Evolutionary conservation across 2,329 filamentous ascomycete species (phyloP).

Genomic region (Epichloe baconii): DNA sequence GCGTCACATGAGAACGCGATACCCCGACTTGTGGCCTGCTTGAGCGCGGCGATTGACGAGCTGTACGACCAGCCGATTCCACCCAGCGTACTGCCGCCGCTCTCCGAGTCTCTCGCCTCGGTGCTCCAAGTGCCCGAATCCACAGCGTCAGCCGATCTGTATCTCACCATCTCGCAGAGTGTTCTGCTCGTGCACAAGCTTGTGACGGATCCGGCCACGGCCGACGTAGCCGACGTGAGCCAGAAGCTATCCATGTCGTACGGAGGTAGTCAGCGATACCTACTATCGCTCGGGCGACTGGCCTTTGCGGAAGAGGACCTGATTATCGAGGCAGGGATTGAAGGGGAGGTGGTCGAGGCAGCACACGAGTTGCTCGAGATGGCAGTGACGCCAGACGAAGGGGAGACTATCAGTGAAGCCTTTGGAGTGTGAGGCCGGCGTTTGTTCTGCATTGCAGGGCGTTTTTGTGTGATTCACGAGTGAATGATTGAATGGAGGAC

Average conservation of each 20-base stretch:
- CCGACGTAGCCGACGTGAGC: conserved; percentile 44
- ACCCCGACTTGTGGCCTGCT: conserved; percentile 58
- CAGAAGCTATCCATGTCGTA: conserved; percentile 56
- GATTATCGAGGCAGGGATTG: conserved; percentile 64
- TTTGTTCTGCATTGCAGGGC: background rate
- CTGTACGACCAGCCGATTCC: conserved; percentile 47
- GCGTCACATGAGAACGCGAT: conserved; percentile 56
- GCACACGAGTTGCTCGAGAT: conserved; percentile 74
- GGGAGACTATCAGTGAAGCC: conserved; percentile 29
- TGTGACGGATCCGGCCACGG: conserved; percentile 33
- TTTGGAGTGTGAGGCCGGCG: conserved; percentile 21
- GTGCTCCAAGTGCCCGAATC: conserved; percentile 7
- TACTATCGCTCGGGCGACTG: conserved; percentile 69
- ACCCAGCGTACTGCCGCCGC: conserved; percentile 24
- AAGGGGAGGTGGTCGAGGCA: conserved; percentile 64
- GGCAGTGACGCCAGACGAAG: conserved; percentile 62
- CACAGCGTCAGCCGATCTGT: conserved; percentile 19
- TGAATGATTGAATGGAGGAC: too few species aligned
- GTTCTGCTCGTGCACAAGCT: conserved; percentile 39
- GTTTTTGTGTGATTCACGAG: background rate
- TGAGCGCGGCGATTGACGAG: conserved; percentile 54
- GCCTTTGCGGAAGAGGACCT: conserved; percentile 71
- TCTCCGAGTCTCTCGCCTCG: conserved; percentile 5
- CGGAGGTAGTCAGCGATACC: conserved; percentile 68
- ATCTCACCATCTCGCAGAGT: conserved; percentile 34